Conservation (phyloP, 2,329 filamentous ascomycete species). For the Exophiala spinifera region DNA sequence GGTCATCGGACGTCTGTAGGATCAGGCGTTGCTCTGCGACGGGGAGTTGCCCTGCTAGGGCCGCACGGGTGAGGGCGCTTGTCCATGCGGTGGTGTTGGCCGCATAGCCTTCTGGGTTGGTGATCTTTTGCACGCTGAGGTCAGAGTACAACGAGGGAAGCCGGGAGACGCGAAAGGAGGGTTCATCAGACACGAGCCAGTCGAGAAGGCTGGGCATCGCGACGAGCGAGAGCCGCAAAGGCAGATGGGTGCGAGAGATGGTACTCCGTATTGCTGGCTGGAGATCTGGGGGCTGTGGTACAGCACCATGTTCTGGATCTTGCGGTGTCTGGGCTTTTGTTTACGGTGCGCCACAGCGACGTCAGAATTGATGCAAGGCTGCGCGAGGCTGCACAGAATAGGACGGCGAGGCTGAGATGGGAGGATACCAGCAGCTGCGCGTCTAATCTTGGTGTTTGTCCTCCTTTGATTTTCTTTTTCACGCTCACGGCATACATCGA, state of each 20-base stretch:
- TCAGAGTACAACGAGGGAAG: slow-evolving; percentile 86
- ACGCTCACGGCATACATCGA: too few species aligned
- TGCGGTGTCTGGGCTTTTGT: too few species aligned
- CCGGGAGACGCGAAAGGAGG: slow-evolving; percentile 53
- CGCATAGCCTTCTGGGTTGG: slow-evolving; percentile 80
- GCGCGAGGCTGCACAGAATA: not conserved
- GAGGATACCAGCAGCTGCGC: not conserved
- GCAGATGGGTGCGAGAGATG: not conserved
- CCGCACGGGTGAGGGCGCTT: slow-evolving; percentile 66
- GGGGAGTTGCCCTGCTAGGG: slow-evolving; percentile 60
- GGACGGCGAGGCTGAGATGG: not conserved
- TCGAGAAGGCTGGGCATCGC: slow-evolving; percentile 23
- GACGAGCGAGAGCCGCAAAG: not conserved
- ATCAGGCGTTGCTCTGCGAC: slow-evolving; percentile 45
- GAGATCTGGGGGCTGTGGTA: too few species aligned
- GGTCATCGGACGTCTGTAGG: slow-evolving; percentile 55
- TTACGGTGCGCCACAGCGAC: too few species aligned
- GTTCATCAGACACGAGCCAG: slow-evolving; percentile 29
- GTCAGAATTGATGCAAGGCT: too few species aligned
- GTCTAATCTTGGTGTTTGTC: too few species aligned
- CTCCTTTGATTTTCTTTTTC: too few species aligned
- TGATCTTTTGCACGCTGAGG: slow-evolving; percentile 68
- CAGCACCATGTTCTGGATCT: too few species aligned
- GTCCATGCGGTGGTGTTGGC: slow-evolving; percentile 81
- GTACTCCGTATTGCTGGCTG: not conserved